These are phyloP conservation scores for Heliamphora pulchella DNA, from an alignment of 179 eudicot genomes.

Conservation along the genomic window DNA sequence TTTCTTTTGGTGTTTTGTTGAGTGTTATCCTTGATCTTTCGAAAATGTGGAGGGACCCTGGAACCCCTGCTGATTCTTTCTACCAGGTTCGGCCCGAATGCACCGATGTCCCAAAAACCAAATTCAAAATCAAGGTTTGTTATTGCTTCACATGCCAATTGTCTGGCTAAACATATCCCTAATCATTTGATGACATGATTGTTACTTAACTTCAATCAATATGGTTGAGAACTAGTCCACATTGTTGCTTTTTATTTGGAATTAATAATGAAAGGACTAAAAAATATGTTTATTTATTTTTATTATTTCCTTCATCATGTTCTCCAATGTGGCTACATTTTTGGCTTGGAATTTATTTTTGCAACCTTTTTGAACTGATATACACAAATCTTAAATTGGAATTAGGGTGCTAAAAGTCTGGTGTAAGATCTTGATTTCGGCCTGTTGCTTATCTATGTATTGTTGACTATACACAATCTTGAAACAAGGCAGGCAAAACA, in stretches of 20 bases:
- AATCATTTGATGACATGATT: neutral
- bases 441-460: neutral
- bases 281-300: neutral
- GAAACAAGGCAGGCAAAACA: neutral
- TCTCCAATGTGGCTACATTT: neutral
- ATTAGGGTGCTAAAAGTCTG: neutral
- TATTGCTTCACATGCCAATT: neutral
- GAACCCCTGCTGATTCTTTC: constrained; percentile 70
- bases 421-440: too few species aligned
- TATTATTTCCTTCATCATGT: neutral
- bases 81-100: constrained; percentile 74
- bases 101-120: constrained; percentile 78
- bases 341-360: constrained; percentile 1
- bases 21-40: constrained; percentile 2
- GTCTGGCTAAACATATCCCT: neutral
- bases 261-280: neutral
- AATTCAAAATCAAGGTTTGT: constrained; percentile 88
- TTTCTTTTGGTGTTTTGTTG: neutral
- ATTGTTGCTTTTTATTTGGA: neutral
- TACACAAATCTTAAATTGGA: neutral
- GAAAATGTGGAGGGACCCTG: constrained; percentile 69
- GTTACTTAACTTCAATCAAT: neutral
- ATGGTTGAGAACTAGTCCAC: neutral
- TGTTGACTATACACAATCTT: neutral
- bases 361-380: neutral